Base-by-base conservation (phyloP, 2,329 filamentous ascomycete genomes). In the Sporothrix inflata region DNA sequence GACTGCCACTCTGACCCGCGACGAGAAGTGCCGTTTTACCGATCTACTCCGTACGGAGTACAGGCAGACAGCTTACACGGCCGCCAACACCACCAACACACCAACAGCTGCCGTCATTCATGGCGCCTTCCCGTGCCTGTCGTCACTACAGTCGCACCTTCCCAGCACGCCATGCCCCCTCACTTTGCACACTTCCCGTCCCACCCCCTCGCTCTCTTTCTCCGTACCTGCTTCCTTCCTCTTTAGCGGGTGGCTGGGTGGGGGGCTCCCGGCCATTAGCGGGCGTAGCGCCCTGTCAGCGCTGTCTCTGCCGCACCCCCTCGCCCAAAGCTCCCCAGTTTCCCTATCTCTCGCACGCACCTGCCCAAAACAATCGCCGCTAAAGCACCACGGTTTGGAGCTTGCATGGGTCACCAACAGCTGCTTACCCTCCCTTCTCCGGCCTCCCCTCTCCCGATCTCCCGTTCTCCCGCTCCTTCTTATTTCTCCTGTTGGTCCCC, bases 321-420 rank as follows among this genome's bases (percentile, higher is more conserved):
- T 24, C 27, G 11, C 24, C 53, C 53, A 30, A 34, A 69, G 49
- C 66, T 57, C 11, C 34, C 30, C 51, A 51, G 42, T 57, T 30
- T 47, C 19, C 27, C 38, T 24, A 40, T 53, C 40, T 61, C 5
- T 21, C 30, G 55, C 30, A 40, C 55, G 53, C 71, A 69, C 71
- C 71, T 72, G 65, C 71, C 71, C 51, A 57, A 72, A 69, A 27
- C 16, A 66, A 51, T n/a, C 51, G 42, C 51, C 63, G 49, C 70
- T 51, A 49, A 16, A 34, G 55, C 51, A 55, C 51, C 51, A 11
- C 24, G 11, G 4, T 24, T 24, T 24, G n/a, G 30, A 60, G 55
- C 55, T 60, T 60, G 55, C 30, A 16, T 60, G 55, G 55, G 55
- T 60, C 55, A 55, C 21, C n/a, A 12, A 8, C 9, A 60, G 30